Evolutionary conservation across 2,329 filamentous ascomycete species (phyloP), one percentile per base, ranked within the genome.

Genomic region (Penicillium sp.): DNA sequence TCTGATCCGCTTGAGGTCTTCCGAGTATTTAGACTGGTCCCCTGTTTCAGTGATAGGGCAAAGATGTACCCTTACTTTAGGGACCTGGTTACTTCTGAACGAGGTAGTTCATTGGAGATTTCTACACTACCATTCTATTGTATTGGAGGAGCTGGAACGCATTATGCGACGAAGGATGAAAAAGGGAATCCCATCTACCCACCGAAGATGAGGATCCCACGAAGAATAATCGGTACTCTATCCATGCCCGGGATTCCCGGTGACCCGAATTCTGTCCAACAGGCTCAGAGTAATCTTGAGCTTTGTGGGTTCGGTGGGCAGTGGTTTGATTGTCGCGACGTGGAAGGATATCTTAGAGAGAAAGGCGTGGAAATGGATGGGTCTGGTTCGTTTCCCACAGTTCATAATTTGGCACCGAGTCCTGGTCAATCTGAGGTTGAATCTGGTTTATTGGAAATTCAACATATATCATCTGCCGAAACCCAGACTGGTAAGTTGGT

Each of bases 21-120:
- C n/a, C 79, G 81, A 34, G 80, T 86, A 1, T 92, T 92, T 70
- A 87, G 85, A 36, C 88, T 91, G 55, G 86, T 85, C n/a, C 75
- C 88, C 19, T 80, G 86, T 27, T 87, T 87, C 59, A 81, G 71
- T 23, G 73, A 72, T 25, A 64, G 70, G 16, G 72, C 77, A 0
- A 68, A 75, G 43, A 69, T 81, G 23, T 61, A 76, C 21, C 65
- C 67, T 8, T 70, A 72, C 2, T 76, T 83, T 55, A 59, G 62
- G 21, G 50, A 63, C 4, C 63, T 78, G 6, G 67, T 84, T 7
- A 67, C 68, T 8, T 70, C 75, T 5, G 68, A 68, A 9, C 65
- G 72, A 2, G 63, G 70, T 59, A 81, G 82, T n/a, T 75, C 81
- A 0, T 75, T 92, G 2, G 81, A 85, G 55, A 75, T 83, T 53